Evolutionary conservation across 2,329 filamentous ascomycete genomes (phyloP).

Genomic region (Polytolypa hystricis): DNA sequence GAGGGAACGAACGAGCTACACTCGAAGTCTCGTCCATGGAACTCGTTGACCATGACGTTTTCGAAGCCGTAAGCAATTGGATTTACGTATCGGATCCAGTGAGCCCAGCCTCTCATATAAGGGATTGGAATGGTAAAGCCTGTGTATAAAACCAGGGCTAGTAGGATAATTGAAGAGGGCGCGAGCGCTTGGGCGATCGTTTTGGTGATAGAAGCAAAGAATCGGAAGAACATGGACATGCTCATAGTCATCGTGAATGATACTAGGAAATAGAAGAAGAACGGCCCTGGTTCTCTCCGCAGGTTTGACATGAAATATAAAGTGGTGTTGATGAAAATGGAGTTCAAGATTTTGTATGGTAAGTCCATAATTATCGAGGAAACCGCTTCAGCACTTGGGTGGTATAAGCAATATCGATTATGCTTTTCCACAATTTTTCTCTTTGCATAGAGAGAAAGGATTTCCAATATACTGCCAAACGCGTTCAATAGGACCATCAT

Average conservation of each 20-base stretch:
- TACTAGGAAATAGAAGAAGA: constrained; percentile 59
- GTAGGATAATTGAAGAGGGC: constrained; percentile 40
- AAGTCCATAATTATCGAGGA: constrained; percentile 69
- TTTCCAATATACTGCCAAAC: constrained; percentile 66
- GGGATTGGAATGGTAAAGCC: constrained; percentile 33
- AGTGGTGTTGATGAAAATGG: constrained; percentile 63
- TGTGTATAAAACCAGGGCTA: constrained; percentile 37
- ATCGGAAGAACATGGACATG: constrained; percentile 74
- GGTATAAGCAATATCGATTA: constrained; percentile 72
- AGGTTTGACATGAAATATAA: constrained; percentile 84
- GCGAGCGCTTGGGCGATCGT: constrained; percentile 61
- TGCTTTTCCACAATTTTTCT: constrained; percentile 90
- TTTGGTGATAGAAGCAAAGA: constrained; percentile 61
- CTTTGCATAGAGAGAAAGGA: constrained; percentile 75
- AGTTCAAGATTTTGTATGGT: constrained; percentile 69
- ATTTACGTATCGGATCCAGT: constrained; percentile 73
- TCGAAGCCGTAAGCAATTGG: constrained; percentile 74
- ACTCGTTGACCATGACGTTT: constrained; percentile 72
- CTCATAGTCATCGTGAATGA: constrained; percentile 55
- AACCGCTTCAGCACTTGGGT: constrained; percentile 70
- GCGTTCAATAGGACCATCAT: constrained; percentile 80
- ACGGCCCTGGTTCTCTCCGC: constrained; percentile 58
- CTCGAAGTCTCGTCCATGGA: constrained; percentile 50
- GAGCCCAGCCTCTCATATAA: constrained; percentile 71
- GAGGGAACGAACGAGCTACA: constrained; percentile 36